Percentiles rank a stretch among this genome's conserved stretches.
phyloP scores from a whole-genome alignment of 1,284 basidiomycete species.

The Thecaphora thlaspeos region DNA sequence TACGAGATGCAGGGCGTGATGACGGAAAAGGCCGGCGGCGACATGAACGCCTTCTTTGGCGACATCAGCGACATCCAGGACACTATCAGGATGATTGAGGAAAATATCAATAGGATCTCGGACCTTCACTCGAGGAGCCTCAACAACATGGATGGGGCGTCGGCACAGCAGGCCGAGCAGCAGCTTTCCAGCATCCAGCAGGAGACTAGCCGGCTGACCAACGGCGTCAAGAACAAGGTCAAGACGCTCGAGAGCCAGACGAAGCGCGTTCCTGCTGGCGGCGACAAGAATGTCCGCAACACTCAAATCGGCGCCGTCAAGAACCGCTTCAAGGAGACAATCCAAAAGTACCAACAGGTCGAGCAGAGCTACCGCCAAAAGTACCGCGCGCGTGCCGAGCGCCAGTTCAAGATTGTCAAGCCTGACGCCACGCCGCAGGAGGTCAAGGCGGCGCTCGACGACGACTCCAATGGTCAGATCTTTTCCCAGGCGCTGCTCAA shows the following conservation, averaged over 20 bases:
- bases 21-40: conserved; percentile 29
- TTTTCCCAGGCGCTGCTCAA: conserved; percentile 79
- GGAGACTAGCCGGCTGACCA: conserved; percentile 52
- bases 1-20: conserved; percentile 47
- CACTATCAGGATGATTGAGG: conserved; percentile 53
- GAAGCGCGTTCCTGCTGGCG: conserved; percentile 36
- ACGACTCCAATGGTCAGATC: conserved; percentile 73
- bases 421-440: conserved; percentile 84
- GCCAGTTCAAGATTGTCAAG: conserved; percentile 92
- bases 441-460: conserved; percentile 70
- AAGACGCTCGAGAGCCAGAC: conserved; percentile 49
- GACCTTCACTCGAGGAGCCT: conserved; percentile 55
- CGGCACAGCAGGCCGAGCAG: conserved; percentile 52
- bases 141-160: conserved; percentile 57
- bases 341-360: conserved; percentile 72
- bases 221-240: conserved; percentile 54
- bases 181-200: conserved; percentile 44
- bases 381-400: conserved; percentile 90
- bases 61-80: conserved; percentile 54
- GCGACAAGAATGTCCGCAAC: conserved; percentile 57
- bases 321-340: conserved; percentile 60
- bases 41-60: conserved; percentile 50
- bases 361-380: conserved; percentile 90
- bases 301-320: conserved; percentile 64
- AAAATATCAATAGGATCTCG: conserved; percentile 53